phyloP scores from a whole-genome alignment of 2,329 filamentous ascomycete genomes.

The Trichoderma sp. region DNA sequence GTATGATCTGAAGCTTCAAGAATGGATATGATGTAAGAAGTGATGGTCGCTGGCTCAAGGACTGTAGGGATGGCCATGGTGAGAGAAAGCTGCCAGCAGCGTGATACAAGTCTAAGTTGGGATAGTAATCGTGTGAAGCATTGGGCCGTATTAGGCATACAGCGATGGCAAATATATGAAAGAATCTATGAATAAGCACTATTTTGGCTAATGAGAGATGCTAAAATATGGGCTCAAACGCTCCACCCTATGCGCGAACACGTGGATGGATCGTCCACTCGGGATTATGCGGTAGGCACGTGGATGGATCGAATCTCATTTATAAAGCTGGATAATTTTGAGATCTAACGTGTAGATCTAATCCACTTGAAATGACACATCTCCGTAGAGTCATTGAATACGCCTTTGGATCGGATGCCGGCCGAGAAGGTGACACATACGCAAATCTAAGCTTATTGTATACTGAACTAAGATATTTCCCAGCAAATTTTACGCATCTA shows the following conservation, averaged over 20 bases:
- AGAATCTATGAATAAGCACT: not conserved
- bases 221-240: not conserved
- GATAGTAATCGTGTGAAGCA: not conserved
- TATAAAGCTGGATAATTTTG: not conserved
- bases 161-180: not conserved
- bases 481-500: not conserved
- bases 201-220: not conserved
- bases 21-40: slow-evolving; percentile 11
- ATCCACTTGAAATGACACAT: not conserved
- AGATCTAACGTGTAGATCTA: not conserved
- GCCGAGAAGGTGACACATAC: not conserved
- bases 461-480: not conserved
- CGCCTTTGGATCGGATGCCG: not conserved
- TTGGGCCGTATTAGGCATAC: not conserved
- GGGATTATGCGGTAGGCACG: slow-evolving; percentile 12
- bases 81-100: not conserved
- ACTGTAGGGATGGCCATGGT: not conserved
- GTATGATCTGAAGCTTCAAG: slow-evolving; percentile 2
- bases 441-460: not conserved
- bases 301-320: not conserved
- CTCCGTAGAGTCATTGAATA: too few relatives aligned
- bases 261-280: slow-evolving; percentile 19
- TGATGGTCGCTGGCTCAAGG: not conserved
- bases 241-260: not conserved
- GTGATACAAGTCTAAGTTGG: not conserved